These are phyloP conservation scores for Rhododendron ferrugineum DNA, from an alignment of 148 eudicot genomes.

Conservation along the genomic window DNA sequence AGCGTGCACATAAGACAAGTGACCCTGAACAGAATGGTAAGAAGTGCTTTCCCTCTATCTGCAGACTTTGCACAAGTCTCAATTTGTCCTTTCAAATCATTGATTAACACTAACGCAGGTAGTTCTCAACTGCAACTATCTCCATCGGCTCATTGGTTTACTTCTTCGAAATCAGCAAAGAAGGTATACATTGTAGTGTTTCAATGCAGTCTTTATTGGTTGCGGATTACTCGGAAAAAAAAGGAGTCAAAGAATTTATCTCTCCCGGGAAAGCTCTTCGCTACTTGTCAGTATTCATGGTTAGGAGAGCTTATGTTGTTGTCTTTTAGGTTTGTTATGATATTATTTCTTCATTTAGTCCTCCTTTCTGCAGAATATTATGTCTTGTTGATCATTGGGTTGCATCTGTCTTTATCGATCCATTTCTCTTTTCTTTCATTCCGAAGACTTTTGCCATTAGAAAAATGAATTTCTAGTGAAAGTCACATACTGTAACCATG, in stretches of 20 bases:
- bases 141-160: constrained; percentile 59
- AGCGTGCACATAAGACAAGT: constrained; percentile 31
- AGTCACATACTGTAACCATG: background rate
- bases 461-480: background rate
- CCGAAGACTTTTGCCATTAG: background rate
- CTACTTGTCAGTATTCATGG: background rate
- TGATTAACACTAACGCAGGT: constrained; percentile 31
- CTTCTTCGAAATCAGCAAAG: constrained; percentile 56
- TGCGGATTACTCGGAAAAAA: background rate
- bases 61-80: background rate
- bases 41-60: background rate
- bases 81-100: background rate
- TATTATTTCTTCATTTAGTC: background rate
- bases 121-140: constrained; percentile 38
- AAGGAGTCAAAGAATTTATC: background rate
- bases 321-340: background rate
- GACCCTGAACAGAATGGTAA: constrained; percentile 52
- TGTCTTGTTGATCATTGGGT: background rate
- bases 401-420: background rate
- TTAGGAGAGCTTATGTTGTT: background rate
- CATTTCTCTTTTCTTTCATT: background rate
- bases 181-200: constrained; percentile 35
- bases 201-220: background rate
- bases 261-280: background rate
- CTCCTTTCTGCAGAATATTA: background rate